A percentile compares a stretch with the other conserved stretches of the same genome.
phyloP scores from a whole-genome alignment of 176 grass and related monocot genomes.

The Thinopyrum elongatum region DNA sequence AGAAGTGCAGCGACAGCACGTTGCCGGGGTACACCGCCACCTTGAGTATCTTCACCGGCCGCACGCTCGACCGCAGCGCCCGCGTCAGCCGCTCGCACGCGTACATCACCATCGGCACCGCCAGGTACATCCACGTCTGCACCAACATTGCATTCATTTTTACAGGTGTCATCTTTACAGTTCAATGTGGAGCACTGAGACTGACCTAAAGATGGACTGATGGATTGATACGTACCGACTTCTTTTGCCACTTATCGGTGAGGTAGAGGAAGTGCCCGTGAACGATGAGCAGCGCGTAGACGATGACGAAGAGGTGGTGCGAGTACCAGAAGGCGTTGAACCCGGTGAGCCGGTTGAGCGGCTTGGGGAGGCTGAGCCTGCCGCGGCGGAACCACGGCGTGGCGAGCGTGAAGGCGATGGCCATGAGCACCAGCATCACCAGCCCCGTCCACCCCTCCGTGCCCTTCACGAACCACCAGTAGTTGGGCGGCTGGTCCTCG shows the following conservation, averaged over 20 bases:
- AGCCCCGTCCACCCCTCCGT: conserved; percentile 89
- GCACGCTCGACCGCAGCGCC: conserved; percentile 68
- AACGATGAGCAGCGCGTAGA: conserved; percentile 82
- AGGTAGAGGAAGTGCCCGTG: conserved; percentile 77
- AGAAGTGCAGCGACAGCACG: conserved; percentile 76
- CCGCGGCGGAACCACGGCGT: conserved; percentile 79
- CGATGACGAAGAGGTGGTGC: conserved; percentile 83
- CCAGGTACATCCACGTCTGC: conserved; percentile 89
- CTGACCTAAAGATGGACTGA: too few relatives aligned
- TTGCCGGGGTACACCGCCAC: conserved; percentile 84
- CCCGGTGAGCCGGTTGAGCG: conserved; percentile 54
- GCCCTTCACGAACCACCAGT: conserved; percentile 96
- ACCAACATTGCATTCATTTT: too few relatives aligned
- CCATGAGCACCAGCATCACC: conserved; percentile 71
- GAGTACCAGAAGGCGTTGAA: conserved; percentile 99
- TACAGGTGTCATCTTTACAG: too few relatives aligned
- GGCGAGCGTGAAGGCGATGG: conserved; percentile 65
- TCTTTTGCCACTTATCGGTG: conserved; percentile 67
- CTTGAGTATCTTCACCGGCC: conserved; percentile 82
- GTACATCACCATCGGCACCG: conserved; percentile 68
- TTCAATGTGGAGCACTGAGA: too few relatives aligned
- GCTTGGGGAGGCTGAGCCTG: conserved; percentile 25
- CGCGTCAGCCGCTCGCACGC: conserved; percentile 67
- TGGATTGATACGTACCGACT: conserved; percentile 37
- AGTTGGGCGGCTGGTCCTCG: conserved; percentile 37